Evolutionary conservation across 2,329 filamentous ascomycete genomes (phyloP).

Genomic region (Pseudocercospora cruenta): DNA sequence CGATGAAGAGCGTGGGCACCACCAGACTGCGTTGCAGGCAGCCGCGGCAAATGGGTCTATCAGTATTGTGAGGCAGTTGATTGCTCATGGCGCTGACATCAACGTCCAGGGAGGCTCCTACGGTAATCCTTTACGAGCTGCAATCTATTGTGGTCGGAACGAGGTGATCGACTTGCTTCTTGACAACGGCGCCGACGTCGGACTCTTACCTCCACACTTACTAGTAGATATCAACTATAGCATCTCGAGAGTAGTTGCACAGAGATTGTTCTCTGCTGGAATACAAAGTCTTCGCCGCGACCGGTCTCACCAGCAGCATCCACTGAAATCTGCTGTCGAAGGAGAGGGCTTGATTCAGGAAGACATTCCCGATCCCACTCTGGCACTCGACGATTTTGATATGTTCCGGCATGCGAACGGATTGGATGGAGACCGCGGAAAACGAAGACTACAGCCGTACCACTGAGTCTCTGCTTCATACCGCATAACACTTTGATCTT

Average conservation of each 20-base stretch:
- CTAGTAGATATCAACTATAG: background rate
- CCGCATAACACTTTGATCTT: background rate
- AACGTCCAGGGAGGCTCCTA: slow-evolving; percentile 20
- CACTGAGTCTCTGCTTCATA: background rate
- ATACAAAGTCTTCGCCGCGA: background rate
- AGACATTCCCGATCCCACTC: background rate
- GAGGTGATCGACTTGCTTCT: slow-evolving; percentile 24
- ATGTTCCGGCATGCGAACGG: background rate
- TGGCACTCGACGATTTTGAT: background rate
- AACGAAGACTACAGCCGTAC: background rate
- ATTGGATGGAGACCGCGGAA: background rate
- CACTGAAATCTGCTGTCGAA: background rate
- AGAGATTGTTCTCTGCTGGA: background rate
- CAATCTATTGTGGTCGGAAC: slow-evolving; percentile 14
- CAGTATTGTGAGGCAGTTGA: slow-evolving; percentile 22
- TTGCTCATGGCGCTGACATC: slow-evolving; percentile 26
- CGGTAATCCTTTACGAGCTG: slow-evolving; percentile 17
- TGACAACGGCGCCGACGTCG: slow-evolving; percentile 20
- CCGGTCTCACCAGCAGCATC: background rate
- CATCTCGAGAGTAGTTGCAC: background rate
- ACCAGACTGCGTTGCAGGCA: slow-evolving; percentile 19
- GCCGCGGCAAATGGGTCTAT: slow-evolving; percentile 13
- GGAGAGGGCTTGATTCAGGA: background rate
- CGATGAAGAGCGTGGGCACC: slow-evolving; percentile 4
- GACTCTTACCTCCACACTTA: background rate